Evolutionary conservation across 345 rosid species (phyloP).

Genomic region (Tarenaya hassleriana): DNA sequence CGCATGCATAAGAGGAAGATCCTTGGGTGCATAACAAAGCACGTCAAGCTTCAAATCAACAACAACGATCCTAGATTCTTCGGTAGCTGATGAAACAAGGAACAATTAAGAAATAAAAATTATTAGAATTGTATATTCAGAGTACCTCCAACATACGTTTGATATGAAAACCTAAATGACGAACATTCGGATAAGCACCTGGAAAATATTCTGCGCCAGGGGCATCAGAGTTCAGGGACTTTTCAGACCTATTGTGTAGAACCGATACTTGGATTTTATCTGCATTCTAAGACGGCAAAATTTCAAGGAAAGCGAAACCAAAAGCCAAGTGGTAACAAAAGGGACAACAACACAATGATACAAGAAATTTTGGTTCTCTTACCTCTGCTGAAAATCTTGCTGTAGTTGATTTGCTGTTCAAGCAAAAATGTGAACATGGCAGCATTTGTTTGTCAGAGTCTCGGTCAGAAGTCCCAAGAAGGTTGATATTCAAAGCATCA

Average conservation of each 20-base stretch:
- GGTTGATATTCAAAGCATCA: constrained; percentile 40
- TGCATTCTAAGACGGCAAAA: constrained; percentile 69
- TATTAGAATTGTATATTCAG: background rate
- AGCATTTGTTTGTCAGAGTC: constrained; percentile 34
- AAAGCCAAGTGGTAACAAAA: constrained; percentile 4
- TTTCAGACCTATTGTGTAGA: constrained; percentile 57
- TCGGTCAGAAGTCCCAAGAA: constrained; percentile 31
- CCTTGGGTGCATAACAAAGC: constrained; percentile 67
- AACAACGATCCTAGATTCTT: constrained; percentile 57
- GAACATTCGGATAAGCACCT: constrained; percentile 36
- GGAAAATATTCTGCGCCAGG: constrained; percentile 72
- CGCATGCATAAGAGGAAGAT: constrained; percentile 51
- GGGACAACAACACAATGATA: background rate
- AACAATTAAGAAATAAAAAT: constrained; percentile 8
- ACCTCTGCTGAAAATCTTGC: constrained; percentile 54
- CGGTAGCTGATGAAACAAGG: constrained; percentile 44
- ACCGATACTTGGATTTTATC: constrained; percentile 63
- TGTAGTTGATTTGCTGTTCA: constrained; percentile 38
- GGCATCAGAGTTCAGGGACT: constrained; percentile 35
- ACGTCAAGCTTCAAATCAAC: constrained; percentile 69
- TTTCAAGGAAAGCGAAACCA: constrained; percentile 22
- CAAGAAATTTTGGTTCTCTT: constrained; percentile 19
- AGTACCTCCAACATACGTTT: background rate
- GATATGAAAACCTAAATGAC: background rate
- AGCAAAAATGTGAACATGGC: constrained; percentile 55